A percentile compares a stretch with the other conserved stretches of the same genome.
phyloP scores from a whole-genome alignment of 176 grass and related monocot species.

The Triticum dicoccoides region DNA sequence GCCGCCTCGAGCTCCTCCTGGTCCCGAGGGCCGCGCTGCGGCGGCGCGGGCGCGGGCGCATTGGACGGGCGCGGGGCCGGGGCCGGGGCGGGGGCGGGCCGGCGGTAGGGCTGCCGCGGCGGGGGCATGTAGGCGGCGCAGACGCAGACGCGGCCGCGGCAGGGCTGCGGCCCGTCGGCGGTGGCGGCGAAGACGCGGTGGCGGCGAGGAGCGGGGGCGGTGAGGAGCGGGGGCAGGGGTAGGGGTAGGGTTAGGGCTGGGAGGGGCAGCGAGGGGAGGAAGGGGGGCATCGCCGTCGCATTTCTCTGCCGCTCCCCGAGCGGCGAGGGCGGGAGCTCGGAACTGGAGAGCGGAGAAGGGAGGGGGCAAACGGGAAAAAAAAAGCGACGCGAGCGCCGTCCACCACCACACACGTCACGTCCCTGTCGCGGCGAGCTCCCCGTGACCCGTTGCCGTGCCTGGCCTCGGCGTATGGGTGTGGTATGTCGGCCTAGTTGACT shows the following conservation, averaged over 20 bases:
- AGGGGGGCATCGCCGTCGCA: conserved; percentile 47
- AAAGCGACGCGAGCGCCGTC: neutral
- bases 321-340: neutral
- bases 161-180: neutral
- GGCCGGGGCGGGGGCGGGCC: neutral
- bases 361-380: neutral
- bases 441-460: too few relatives aligned
- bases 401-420: neutral
- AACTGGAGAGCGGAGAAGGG: neutral
- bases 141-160: neutral
- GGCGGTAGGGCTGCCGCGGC: conserved; percentile 12
- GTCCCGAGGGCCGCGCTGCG: neutral
- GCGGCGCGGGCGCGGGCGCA: neutral
- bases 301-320: conserved; percentile 16
- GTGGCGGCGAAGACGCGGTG: neutral
- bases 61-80: neutral
- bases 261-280: conserved; percentile 4
- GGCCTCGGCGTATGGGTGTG: neutral
- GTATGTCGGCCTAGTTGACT: neutral
- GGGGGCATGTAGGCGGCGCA: neutral
- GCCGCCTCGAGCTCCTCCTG: conserved; percentile 60
- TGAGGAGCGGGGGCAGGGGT: too few relatives aligned
- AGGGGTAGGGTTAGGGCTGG: neutral
- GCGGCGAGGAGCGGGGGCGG: neutral
- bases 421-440: too few relatives aligned